A percentile compares a stretch with the other conserved stretches of the same genome.
phyloP scores from a whole-genome alignment of 495 filamentous ascomycete species.

The Aspergillus mulundensis region DNA sequence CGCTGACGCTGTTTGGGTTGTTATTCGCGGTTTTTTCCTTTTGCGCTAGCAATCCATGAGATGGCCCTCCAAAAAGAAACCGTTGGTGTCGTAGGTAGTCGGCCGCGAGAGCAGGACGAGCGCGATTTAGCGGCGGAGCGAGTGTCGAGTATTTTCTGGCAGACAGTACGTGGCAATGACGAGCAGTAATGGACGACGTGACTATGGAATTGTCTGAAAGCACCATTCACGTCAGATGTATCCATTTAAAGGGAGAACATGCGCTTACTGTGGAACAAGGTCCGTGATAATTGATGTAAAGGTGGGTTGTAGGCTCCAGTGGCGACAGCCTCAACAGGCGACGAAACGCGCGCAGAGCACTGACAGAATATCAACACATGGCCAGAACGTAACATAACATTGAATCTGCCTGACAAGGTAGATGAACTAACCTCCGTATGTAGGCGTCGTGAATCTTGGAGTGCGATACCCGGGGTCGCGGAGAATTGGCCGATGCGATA shows the following conservation, averaged over 20 bases:
- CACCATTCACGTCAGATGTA: neutral
- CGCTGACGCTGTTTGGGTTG: conserved; percentile 76
- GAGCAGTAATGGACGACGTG: conserved; percentile 21
- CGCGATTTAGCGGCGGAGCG: conserved; percentile 24
- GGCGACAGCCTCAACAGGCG: conserved; percentile 28
- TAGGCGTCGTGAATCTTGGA: conserved; percentile 4
- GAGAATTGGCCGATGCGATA: conserved; percentile 24
- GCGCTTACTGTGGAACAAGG: conserved; percentile 19
- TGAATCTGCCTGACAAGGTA: conserved; percentile 15
- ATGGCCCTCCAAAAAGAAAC: conserved; percentile 52
- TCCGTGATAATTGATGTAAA: conserved; percentile 14
- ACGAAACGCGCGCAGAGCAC: conserved; percentile 9
- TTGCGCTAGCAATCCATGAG: conserved; percentile 59
- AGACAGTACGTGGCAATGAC: conserved; percentile 15
- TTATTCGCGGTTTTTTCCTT: conserved; percentile 88
- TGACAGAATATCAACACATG: conserved; percentile 4
- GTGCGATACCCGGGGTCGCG: conserved; percentile 17
- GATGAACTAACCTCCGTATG: conserved; percentile 14
- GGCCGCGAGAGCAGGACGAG: conserved; percentile 21
- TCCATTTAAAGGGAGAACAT: neutral
- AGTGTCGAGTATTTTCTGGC: conserved; percentile 38
- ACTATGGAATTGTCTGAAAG: conserved; percentile 19
- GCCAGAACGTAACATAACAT: neutral
- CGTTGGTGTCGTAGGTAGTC: conserved; percentile 38
- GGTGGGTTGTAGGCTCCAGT: conserved; percentile 17